phyloP scores from a whole-genome alignment of 495 filamentous ascomycete genomes.

The Podospora fimiseda region DNA sequence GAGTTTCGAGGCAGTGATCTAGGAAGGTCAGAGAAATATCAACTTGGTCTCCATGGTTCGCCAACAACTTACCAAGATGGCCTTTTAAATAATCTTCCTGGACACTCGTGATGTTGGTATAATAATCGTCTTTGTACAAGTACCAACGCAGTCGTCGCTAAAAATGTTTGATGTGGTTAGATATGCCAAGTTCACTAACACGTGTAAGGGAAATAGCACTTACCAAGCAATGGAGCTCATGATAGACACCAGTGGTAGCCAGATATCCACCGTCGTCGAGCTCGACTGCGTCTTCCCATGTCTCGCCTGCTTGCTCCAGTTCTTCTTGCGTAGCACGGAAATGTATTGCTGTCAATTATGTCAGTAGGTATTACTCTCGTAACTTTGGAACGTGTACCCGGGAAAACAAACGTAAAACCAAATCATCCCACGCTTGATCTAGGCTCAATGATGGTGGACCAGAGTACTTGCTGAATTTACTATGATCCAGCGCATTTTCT shows the following conservation, averaged over 20 bases:
- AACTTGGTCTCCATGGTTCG: no score
- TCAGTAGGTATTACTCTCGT: background rate
- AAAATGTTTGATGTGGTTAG: no score
- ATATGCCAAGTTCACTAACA: background rate
- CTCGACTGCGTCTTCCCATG: slow-evolving; percentile 4
- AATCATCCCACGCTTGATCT: slow-evolving; percentile 12
- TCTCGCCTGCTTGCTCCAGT: slow-evolving; percentile 5
- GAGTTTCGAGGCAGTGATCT: slow-evolving; percentile 18
- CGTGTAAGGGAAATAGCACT: no score
- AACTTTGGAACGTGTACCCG: no score
- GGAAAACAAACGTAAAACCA: slow-evolving; percentile 14
- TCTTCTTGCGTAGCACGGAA: slow-evolving; percentile 12
- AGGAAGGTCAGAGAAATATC: background rate
- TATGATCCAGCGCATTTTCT: slow-evolving; percentile 8
- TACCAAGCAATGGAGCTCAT: slow-evolving; percentile 21
- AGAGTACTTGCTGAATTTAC: slow-evolving; percentile 7
- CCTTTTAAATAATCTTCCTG: slow-evolving; percentile 8
- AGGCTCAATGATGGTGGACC: slow-evolving; percentile 5
- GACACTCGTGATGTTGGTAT: slow-evolving; percentile 12
- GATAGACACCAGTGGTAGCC: slow-evolving; percentile 14
- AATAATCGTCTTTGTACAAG: slow-evolving; percentile 11
- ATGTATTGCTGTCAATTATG: slow-evolving; percentile 2
- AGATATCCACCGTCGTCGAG: slow-evolving; percentile 11
- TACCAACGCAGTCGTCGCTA: slow-evolving; percentile 15
- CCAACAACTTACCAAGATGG: slow-evolving; percentile 10